phyloP scores from a whole-genome alignment of 1,284 basidiomycete genomes.

The Coniophora puteana region DNA sequence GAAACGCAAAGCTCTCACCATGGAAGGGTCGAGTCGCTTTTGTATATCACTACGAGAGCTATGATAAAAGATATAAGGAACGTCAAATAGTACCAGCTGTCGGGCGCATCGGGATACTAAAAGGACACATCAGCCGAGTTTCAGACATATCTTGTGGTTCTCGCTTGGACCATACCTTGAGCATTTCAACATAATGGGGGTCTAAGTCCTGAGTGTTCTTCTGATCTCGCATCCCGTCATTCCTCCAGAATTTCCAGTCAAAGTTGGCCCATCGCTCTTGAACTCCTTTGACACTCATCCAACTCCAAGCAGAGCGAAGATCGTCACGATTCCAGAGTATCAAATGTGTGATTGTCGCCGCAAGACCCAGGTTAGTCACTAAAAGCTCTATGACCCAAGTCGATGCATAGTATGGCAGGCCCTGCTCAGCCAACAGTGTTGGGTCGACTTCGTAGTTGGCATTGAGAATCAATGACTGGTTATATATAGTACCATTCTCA shows the following conservation, averaged over 20 bases:
- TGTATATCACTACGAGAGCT: constrained; percentile 44
- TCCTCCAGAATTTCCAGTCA: constrained; percentile 43
- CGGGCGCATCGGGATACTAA: constrained; percentile 44
- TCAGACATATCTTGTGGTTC: too few relatives aligned
- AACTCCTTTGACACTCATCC: constrained; percentile 30
- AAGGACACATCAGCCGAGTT: not conserved
- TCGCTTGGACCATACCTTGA: constrained; percentile 31
- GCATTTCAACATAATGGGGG: constrained; percentile 54
- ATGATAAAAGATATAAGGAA: constrained; percentile 36
- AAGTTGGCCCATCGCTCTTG: constrained; percentile 27
- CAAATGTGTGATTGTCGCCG: constrained; percentile 47
- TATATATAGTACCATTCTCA: constrained; percentile 42
- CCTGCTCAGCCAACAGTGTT: constrained; percentile 38
- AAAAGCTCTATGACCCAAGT: constrained; percentile 39
- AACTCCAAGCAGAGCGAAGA: constrained; percentile 38
- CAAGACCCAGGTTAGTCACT: constrained; percentile 31
- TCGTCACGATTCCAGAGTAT: constrained; percentile 49
- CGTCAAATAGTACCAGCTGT: constrained; percentile 42
- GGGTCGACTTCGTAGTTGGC: constrained; percentile 45
- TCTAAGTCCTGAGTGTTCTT: constrained; percentile 33
- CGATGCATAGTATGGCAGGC: constrained; percentile 31
- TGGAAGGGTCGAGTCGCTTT: constrained; percentile 45
- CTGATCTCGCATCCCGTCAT: constrained; percentile 33
- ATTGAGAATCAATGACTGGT: constrained; percentile 46
- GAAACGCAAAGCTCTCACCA: constrained; percentile 27